A percentile compares a stretch with the other conserved stretches of the same genome.
phyloP scores from a whole-genome alignment of 139 green algal species.

The Chlorella ohadii region DNA sequence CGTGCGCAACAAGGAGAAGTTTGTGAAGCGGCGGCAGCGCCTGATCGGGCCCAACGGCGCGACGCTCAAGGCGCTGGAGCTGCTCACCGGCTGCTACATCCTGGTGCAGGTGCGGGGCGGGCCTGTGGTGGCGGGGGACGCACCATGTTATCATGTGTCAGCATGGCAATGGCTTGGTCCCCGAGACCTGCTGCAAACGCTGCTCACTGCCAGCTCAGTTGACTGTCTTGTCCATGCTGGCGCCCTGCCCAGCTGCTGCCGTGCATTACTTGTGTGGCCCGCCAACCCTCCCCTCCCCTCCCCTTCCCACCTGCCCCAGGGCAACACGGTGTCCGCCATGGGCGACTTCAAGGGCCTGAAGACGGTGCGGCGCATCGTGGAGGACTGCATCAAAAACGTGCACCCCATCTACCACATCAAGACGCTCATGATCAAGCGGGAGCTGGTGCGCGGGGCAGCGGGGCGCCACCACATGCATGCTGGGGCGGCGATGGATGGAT shows the following conservation, averaged over 20 bases:
- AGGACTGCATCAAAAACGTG: conserved; percentile 98
- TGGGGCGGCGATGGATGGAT: too few species aligned
- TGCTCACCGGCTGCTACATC: conserved; percentile 98
- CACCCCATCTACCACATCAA: conserved; percentile 99
- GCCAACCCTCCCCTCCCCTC: too few species aligned
- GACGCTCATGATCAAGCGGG: conserved; percentile 98
- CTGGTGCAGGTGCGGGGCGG: conserved; percentile 84
- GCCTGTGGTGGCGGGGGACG: too few species aligned
- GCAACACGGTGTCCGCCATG: conserved; percentile 98
- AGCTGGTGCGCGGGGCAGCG: conserved; percentile 64
- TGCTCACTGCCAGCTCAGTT: too few species aligned
- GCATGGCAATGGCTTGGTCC: too few species aligned
- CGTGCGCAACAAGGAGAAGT: conserved; percentile 96
- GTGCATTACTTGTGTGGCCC: too few species aligned
- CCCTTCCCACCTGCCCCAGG: conserved; percentile 46
- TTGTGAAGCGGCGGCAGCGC: conserved; percentile 97
- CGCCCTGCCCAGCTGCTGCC: too few species aligned
- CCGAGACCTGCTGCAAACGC: too few species aligned
- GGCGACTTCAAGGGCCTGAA: conserved; percentile 96
- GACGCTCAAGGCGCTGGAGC: conserved; percentile 98
- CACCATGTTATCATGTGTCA: too few species aligned
- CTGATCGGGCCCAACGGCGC: conserved; percentile 96
- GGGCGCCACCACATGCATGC: conserved; percentile 38
- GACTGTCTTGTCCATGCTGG: too few species aligned
- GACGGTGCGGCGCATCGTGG: conserved; percentile 89